Evolutionary conservation across 1,284 basidiomycete species (phyloP).

Genomic region (Amylostereum chailletii): DNA sequence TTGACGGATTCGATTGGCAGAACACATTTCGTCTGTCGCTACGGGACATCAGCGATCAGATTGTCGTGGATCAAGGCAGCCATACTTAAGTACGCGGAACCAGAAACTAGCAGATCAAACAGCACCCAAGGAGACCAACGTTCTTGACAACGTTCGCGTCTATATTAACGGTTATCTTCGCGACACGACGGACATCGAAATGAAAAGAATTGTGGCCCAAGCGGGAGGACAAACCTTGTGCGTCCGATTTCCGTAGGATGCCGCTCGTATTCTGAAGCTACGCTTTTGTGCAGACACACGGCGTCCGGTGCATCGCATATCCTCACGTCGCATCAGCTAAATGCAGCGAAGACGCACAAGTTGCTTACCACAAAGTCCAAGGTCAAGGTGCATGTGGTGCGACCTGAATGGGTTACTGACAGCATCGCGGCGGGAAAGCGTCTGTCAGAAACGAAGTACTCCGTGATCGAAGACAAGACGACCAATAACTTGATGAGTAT

Average conservation of each 20-base stretch:
- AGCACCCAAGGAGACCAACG: neutral
- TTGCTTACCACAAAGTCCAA: slow-evolving; percentile 40
- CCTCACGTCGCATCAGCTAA: slow-evolving; percentile 59
- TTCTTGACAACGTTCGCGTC: slow-evolving; percentile 21
- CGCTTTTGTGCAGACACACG: slow-evolving; percentile 29
- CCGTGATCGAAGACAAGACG: slow-evolving; percentile 6
- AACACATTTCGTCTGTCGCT: slow-evolving; percentile 46
- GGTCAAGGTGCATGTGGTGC: slow-evolving; percentile 45
- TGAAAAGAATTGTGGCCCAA: slow-evolving; percentile 49
- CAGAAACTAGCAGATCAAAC: slow-evolving; percentile 43
- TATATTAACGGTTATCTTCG: slow-evolving; percentile 63
- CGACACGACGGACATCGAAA: slow-evolving; percentile 65
- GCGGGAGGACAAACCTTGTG: slow-evolving; percentile 50
- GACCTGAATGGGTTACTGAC: slow-evolving; percentile 65
- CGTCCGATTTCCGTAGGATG: slow-evolving; percentile 13
- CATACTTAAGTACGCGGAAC: slow-evolving; percentile 36
- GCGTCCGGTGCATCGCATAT: slow-evolving; percentile 63
- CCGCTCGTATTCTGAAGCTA: slow-evolving; percentile 9
- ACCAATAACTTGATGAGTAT: too few relatives aligned
- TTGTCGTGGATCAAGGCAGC: slow-evolving; percentile 26
- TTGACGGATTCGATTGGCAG: slow-evolving; percentile 23
- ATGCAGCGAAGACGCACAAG: slow-evolving; percentile 55
- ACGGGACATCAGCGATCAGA: slow-evolving; percentile 66
- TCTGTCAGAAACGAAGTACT: slow-evolving; percentile 47
- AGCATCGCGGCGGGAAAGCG: slow-evolving; percentile 49